Conservation (phyloP, 345 rosid genomes). For the Cardamine occulta region DNA sequence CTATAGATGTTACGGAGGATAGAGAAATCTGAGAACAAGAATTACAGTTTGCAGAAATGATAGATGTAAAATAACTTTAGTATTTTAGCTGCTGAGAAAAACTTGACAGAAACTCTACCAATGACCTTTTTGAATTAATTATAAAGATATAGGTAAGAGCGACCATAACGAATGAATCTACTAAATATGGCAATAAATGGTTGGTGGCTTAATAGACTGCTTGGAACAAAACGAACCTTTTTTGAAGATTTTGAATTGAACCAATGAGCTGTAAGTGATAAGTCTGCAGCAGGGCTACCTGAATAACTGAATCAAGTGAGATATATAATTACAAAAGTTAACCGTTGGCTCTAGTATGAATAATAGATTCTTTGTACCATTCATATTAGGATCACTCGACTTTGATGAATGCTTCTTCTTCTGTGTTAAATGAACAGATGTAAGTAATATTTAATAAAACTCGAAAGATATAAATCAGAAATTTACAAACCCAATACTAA, state of each 20-base stretch:
- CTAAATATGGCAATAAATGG: slow-evolving; percentile 13
- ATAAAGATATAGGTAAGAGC: slow-evolving; percentile 4
- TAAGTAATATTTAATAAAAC: slow-evolving; percentile 8
- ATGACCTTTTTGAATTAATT: not conserved
- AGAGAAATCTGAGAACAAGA: slow-evolving; percentile 58
- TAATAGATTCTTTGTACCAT: slow-evolving; percentile 53
- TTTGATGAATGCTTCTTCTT: slow-evolving; percentile 63
- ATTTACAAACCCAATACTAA: slow-evolving; percentile 42
- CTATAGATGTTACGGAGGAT: slow-evolving; percentile 86
- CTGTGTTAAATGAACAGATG: slow-evolving; percentile 41
- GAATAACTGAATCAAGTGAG: slow-evolving; percentile 37
- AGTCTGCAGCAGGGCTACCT: slow-evolving; percentile 58
- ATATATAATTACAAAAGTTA: slow-evolving; percentile 22
- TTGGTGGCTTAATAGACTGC: slow-evolving; percentile 11
- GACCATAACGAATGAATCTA: not conserved
- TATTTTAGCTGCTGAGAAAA: not conserved
- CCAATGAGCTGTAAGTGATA: slow-evolving; percentile 68
- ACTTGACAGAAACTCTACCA: slow-evolving; percentile 11
- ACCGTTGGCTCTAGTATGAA: not conserved
- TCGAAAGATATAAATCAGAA: not conserved
- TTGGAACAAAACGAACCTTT: slow-evolving; percentile 57
- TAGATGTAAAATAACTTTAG: not conserved
- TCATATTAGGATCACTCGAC: slow-evolving; percentile 51
- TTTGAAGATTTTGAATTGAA: slow-evolving; percentile 83
- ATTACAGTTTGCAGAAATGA: slow-evolving; percentile 25